Base-by-base conservation (phyloP, 352 stramenopile genomes). In the Plasmopara halstedii region DNA sequence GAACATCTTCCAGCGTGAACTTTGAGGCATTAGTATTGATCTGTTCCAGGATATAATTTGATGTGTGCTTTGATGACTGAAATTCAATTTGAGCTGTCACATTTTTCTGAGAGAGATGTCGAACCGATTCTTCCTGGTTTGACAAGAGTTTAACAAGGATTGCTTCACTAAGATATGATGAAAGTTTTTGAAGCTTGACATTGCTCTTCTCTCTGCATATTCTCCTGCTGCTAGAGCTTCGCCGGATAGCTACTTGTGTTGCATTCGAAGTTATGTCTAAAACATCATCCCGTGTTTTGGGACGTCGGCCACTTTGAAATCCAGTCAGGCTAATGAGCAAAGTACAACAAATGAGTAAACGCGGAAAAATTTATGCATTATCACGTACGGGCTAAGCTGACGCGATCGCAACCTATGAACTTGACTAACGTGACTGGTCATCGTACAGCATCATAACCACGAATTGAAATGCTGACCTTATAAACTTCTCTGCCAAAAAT, bases 301-400 rank as follows among this genome's bases (percentile, higher is more conserved):
- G 57, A 34, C 52, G 52, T 18, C 57, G 52, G 35, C 46, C 37
- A 40, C 52, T 66, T 31, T 62, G 52, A 31, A 27, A 15, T 22
- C 25, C 27, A 7, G 22, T 22, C 3, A 68, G 27, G 17, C 58
- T 68, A 36, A 6, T 14, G 2, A 37, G 7, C 25, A 23, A 25
- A 38, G 33, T 4, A 14, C 43, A 21, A 51, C 39, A 14, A 44
- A 5, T 26, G 5, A 25, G 6, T 43, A 27, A 15, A 31, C 13
- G 40, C 33, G 15, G 13, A 22, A 2, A 29, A 9, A 1, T 34
- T 42, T 27, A 2, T 2, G 5, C 20, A 14, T 8, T 0, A 35
- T 19, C 53, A 55, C 60, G 27, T 70, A 87, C 74, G 70, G 67
- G 6, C 44, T 58, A 11, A 87, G 56, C 21, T 73, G 53, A 17